Percentiles rank a stretch among this genome's conserved stretches.
Conservation (phyloP, 495 filamentous ascomycete species). For the Penicillium macrosclerotiorum region DNA sequence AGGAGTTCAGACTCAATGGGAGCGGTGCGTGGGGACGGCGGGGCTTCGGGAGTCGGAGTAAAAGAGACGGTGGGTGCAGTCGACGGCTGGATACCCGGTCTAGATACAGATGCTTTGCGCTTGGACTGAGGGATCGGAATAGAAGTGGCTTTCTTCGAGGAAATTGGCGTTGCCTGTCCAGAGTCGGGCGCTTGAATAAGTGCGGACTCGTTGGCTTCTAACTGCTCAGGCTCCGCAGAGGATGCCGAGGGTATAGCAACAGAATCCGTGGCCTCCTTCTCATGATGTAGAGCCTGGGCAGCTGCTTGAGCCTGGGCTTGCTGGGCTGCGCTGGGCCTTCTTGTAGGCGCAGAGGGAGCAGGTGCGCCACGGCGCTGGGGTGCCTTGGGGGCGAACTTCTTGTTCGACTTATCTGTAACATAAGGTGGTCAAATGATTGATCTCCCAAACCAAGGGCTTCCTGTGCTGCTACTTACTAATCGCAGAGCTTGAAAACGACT, state of each 20-base stretch:
- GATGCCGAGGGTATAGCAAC: conserved; percentile 19
- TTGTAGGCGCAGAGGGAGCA: conserved; percentile 30
- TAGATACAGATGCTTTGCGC: conserved; percentile 24
- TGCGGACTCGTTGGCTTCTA: conserved; percentile 9
- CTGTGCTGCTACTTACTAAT: conserved; percentile 46
- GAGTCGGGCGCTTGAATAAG: conserved; percentile 10
- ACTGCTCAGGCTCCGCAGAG: conserved; percentile 18
- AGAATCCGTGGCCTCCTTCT: conserved; percentile 21
- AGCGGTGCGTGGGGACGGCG: conserved; percentile 15
- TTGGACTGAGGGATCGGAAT: conserved; percentile 33
- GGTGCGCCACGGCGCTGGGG: conserved; percentile 44
- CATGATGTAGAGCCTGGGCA: conserved; percentile 31
- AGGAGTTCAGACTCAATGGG: conserved; percentile 5
- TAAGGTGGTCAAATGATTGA: conserved; percentile 4
- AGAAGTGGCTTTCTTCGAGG: conserved; percentile 15
- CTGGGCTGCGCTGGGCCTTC: conserved; percentile 39
- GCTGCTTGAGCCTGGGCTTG: conserved; percentile 34
- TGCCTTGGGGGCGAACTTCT: conserved; percentile 55
- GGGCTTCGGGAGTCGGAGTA: conserved; percentile 9
- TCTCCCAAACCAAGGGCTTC: not conserved
- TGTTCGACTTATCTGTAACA: conserved; percentile 51
- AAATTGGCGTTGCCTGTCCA: conserved; percentile 12
- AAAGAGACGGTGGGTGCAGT: conserved; percentile 2
- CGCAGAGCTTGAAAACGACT: conserved; percentile 55
- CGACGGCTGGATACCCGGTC: not conserved